Evolutionary conservation across 148 eudicot species (phyloP), one percentile per base, ranked within the genome.

Genomic region (Fagopyrum esculentum): DNA sequence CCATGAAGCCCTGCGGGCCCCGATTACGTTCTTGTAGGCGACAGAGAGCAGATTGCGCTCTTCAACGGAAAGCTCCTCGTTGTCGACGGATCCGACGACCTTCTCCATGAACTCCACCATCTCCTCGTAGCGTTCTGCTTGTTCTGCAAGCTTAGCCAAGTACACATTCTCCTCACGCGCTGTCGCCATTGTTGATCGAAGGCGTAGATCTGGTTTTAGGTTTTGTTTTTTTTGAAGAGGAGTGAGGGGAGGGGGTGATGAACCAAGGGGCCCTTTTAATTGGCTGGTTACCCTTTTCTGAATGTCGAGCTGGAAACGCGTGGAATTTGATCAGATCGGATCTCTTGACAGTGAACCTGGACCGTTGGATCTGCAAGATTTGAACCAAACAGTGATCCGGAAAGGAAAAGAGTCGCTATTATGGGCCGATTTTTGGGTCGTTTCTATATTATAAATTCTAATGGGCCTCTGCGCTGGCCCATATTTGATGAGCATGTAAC

Each of bases 1-100:
- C 94, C 94, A 90, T 5, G 94, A 89, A 2, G 94, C 94, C 1
- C 94, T 86, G 5, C 88, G 85, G 0, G 94, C 88, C 6, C 97
- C 97, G 88, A 91, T 91, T 7, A 92, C 94, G 84, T 92, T 92
- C 86, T 93, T 93, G 82, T 93, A 93, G 47, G 98, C 98, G 13
- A 93, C 98, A 19, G 97, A 91, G 69, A 93, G 94, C 43, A 93
- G 89, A 81, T 93, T 93, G 0, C 98, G 89, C 76, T 93, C 98
- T 77, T 93, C 98, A 48, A 91, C 87, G 35, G 91, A 83, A 71
- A 86, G 84, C 63, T 86, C 89, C n/a, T 72, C 64, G 57, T 71
- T 76, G 51, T 79, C 55, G 1, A 77, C 47, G 1, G 84, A 46
- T 8, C 78, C 64, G 52, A 84, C 85, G 40, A 89, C 83, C 30